Conservation (phyloP, 352 stramenopile species). For the Stramenopiles sp. region DNA sequence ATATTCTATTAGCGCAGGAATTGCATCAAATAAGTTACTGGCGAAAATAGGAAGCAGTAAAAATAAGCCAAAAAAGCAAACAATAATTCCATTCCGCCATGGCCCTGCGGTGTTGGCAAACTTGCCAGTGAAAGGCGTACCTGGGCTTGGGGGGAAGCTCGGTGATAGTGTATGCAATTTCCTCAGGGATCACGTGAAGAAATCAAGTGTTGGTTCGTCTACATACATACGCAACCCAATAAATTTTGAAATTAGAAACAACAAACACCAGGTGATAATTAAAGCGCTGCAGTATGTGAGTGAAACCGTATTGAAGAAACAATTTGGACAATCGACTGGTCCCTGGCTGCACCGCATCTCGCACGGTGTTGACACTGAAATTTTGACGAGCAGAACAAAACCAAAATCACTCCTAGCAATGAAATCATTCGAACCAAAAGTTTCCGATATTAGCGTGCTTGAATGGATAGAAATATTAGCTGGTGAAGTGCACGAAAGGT, state of each 20-base stretch:
- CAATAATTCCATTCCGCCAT: slow-evolving; percentile 19
- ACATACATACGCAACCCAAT: neutral
- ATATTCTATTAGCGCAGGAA: slow-evolving; percentile 29
- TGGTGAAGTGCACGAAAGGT: neutral
- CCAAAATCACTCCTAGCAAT: neutral
- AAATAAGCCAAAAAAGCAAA: slow-evolving; percentile 34
- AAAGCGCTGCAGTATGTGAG: neutral
- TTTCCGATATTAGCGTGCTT: neutral
- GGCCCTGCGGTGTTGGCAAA: neutral
- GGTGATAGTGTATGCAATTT: neutral
- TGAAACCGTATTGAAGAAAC: neutral
- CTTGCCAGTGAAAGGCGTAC: slow-evolving; percentile 16
- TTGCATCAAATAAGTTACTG: slow-evolving; percentile 33
- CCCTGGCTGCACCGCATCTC: neutral
- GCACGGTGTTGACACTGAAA: neutral
- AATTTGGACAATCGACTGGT: neutral
- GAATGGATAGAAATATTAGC: neutral
- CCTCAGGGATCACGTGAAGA: neutral
- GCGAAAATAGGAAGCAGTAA: slow-evolving; percentile 29
- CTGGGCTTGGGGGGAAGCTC: slow-evolving; percentile 16
- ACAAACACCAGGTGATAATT: neutral
- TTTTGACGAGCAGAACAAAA: neutral
- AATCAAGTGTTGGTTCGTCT: neutral
- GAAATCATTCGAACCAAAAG: neutral
- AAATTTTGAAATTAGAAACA: neutral